Evolutionary conservation across 2,329 filamentous ascomycete species (phyloP), one percentile per base, ranked within the genome.

Genomic region (Colletotrichum sp.): DNA sequence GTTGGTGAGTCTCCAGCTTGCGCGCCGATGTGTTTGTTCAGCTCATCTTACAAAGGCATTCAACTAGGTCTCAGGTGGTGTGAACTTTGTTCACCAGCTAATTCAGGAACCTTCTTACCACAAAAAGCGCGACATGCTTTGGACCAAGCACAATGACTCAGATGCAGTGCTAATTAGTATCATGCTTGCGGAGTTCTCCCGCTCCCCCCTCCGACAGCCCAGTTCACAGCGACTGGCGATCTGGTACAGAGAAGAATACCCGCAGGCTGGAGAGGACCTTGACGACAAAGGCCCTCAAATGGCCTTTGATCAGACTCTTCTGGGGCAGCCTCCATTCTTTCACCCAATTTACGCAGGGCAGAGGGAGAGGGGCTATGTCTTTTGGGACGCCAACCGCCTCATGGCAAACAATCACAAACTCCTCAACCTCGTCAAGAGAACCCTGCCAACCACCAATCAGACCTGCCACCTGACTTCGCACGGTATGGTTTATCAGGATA

Each of bases 401-500:
- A 60, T 52, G 43, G 39, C 9, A n/a, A 7, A 48, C 6, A n/a
- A 48, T 7, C 3, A 12, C 39, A 48, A 52, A 52, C 43, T 52
- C 43, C 43, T 52, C 43, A 52, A 22, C n/a, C 2, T 25, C 43
- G 10, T 52, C n/a, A 52, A 25, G n/a, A 52, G 43, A 52, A 22
- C 43, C 1, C 10, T 25, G 43, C 43, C 43, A 0, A 3, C 43
- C 4, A 52, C 43, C n/a, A 52, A 25, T 52, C 43, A 52, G 43
- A 52, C n/a, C n/a, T 22, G 3, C n/a, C 12, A 52, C 2, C 0
- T 22, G 1, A 22, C 6, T 13, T 52, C 43, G 6, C 1, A 0
- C n/a, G 43, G 43, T 4, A 2, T 13, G 6, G 2, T 52, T 4
- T 52, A 52, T 13, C 6, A 3, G 43, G 43, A 22, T 1, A 7